Evolutionary conservation across 1,284 basidiomycete genomes (phyloP).

Genomic region (Vanrija humicola): DNA sequence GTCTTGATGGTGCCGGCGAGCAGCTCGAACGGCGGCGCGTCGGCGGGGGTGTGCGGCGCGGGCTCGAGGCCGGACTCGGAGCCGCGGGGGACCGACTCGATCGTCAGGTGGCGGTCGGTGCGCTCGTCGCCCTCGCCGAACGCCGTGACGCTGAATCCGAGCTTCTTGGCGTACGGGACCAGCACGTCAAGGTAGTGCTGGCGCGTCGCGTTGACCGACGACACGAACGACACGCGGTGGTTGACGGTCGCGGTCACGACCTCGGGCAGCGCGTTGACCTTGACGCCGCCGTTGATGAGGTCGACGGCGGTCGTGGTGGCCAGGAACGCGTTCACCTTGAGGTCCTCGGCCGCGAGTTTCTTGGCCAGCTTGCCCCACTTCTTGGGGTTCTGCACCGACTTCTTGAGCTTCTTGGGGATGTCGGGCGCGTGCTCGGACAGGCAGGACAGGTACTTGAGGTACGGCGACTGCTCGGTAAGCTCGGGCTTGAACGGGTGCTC

Average conservation of each 20-base stretch:
- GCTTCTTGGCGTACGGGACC: constrained; percentile 42
- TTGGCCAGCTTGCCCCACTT: constrained; percentile 49
- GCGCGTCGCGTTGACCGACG: constrained; percentile 48
- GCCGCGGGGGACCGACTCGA: background rate
- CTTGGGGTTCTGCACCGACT: constrained; percentile 37
- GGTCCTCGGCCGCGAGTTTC: constrained; percentile 35
- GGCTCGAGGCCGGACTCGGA: constrained; percentile 45
- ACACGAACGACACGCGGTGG: constrained; percentile 52
- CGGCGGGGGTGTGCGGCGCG: constrained; percentile 50
- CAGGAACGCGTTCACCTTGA: constrained; percentile 41
- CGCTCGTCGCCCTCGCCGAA: constrained; percentile 20
- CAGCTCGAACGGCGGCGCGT: constrained; percentile 45
- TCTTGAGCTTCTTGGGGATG: constrained; percentile 39
- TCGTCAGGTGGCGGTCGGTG: too few relatives aligned
- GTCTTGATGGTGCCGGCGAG: constrained; percentile 48
- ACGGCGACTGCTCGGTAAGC: constrained; percentile 46
- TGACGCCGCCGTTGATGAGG: constrained; percentile 47
- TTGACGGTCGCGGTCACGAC: constrained; percentile 47
- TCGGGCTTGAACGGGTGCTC: constrained; percentile 40
- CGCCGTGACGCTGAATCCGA: constrained; percentile 44
- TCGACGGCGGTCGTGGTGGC: constrained; percentile 47
- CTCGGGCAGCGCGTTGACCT: constrained; percentile 50
- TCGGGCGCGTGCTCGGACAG: constrained; percentile 50
- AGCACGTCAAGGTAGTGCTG: constrained; percentile 46
- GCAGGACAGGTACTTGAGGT: constrained; percentile 52